These are phyloP conservation scores for Amanita phalloides DNA, from an alignment of 768 basidiomycete species.

Conservation along the genomic window DNA sequence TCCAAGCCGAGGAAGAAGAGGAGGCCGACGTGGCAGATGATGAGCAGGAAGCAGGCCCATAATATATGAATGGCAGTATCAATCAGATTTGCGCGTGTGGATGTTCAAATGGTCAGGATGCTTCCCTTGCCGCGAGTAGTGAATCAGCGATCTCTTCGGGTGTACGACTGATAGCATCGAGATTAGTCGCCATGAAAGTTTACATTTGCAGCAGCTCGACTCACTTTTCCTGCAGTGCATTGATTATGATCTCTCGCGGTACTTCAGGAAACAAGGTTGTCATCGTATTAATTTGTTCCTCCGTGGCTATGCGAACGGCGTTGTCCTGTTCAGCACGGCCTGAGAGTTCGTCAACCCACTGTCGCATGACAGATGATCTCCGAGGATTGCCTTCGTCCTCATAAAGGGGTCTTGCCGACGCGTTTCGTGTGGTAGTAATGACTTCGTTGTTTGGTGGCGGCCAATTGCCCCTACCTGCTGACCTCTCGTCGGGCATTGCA, in stretches of 20 bases:
- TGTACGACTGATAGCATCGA: slow-evolving; percentile 40
- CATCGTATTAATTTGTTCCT: slow-evolving; percentile 66
- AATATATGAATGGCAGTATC: slow-evolving; percentile 1
- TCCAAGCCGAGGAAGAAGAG: slow-evolving; percentile 76
- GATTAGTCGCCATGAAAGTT: slow-evolving; percentile 5
- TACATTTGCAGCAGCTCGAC: slow-evolving; percentile 10
- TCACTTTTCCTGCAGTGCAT: slow-evolving; percentile 76
- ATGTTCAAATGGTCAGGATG: background rate
- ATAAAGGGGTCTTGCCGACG: slow-evolving; percentile 13
- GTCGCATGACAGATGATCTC: slow-evolving; percentile 48
- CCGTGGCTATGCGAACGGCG: slow-evolving; percentile 58
- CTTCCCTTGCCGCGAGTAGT: slow-evolving; percentile 28
- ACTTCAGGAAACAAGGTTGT: slow-evolving; percentile 79
- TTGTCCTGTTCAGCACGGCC: slow-evolving; percentile 45
- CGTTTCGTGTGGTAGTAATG: slow-evolving; percentile 48
- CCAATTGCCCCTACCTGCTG: slow-evolving; percentile 10
- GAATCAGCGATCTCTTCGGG: slow-evolving; percentile 79
- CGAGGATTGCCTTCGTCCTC: slow-evolving; percentile 13
- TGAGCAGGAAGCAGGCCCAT: slow-evolving; percentile 21
- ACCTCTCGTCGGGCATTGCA: slow-evolving; percentile 54
- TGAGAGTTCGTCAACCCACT: slow-evolving; percentile 75
- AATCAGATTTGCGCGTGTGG: background rate
- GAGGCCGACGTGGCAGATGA: slow-evolving; percentile 33
- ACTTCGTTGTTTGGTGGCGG: slow-evolving; percentile 40
- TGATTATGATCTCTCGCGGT: slow-evolving; percentile 59